Percentiles rank a stretch among this genome's conserved stretches.
Evolutionary conservation across 1,284 basidiomycete species (phyloP).

Genomic region (Malassezia furfur): DNA sequence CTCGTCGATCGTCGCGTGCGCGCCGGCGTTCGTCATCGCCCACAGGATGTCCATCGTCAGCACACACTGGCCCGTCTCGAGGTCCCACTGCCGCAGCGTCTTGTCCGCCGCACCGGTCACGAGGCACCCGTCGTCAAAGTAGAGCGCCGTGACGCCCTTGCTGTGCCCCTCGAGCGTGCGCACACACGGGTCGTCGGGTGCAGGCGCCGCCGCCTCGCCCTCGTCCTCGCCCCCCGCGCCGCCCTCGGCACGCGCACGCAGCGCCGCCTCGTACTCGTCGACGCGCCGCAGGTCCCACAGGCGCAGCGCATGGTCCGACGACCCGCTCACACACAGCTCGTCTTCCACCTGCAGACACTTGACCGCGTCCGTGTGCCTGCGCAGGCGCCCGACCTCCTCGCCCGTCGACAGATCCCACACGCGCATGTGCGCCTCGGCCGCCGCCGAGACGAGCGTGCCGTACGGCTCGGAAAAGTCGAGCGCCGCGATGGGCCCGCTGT

Average conservation of each 20-base stretch:
- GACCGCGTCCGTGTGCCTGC: conserved; percentile 51
- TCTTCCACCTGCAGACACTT: conserved; percentile 91
- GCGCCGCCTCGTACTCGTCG: conserved; percentile 36
- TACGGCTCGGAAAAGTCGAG: conserved; percentile 96
- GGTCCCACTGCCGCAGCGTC: conserved; percentile 95
- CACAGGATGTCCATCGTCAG: conserved; percentile 99
- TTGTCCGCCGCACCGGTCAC: conserved; percentile 97
- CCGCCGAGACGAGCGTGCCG: conserved; percentile 71
- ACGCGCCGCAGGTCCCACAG: conserved; percentile 44
- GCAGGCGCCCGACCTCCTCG: conserved; percentile 46
- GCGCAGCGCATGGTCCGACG: conserved; percentile 67
- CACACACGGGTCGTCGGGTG: conserved; percentile 56
- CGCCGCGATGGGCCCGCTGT: conserved; percentile 70
- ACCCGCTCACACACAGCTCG: conserved; percentile 78
- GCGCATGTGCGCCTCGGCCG: conserved; percentile 57
- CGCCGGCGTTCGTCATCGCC: conserved; percentile 82
- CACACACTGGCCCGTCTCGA: conserved; percentile 89
- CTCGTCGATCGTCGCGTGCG: not conserved
- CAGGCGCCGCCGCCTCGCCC: conserved; percentile 51
- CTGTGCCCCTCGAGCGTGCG: conserved; percentile 79
- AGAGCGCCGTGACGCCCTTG: conserved; percentile 80
- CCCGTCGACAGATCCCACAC: conserved; percentile 75
- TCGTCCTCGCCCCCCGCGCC: conserved; percentile 20
- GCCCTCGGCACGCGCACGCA: conserved; percentile 4
- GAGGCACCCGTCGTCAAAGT: conserved; percentile 87